A percentile compares a stretch with the other conserved stretches of the same genome.
Conservation (phyloP, 148 eudicot species). For the Rhododendron simsii region DNA sequence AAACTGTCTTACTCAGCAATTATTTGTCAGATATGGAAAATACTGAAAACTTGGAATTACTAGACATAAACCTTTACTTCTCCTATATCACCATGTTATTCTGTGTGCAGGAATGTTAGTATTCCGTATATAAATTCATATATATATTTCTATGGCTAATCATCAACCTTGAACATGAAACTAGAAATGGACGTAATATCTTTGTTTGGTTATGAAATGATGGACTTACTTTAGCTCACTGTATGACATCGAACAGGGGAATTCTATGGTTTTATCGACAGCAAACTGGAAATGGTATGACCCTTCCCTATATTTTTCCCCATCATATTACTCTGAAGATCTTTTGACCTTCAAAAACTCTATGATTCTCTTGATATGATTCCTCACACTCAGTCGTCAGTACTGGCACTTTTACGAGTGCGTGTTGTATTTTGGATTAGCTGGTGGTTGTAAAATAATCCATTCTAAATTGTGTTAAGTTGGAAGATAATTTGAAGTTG, state of each 20-base stretch:
- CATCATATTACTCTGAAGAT: neutral
- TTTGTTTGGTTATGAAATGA: neutral
- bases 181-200: neutral
- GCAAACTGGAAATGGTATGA: constrained; percentile 81
- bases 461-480: neutral
- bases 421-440: neutral
- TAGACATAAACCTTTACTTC: neutral
- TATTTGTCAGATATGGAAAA: neutral
- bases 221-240: constrained; percentile 1
- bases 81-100: neutral
- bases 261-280: constrained; percentile 69
- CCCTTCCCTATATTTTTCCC: constrained; percentile 17
- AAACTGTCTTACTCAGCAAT: neutral
- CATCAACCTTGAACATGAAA: neutral
- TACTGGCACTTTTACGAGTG: neutral
- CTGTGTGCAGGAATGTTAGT: neutral
- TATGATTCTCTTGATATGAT: neutral
- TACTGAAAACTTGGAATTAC: neutral
- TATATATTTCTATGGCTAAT: neutral
- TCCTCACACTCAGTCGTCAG: neutral
- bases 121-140: neutral
- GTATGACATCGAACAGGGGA: constrained; percentile 54
- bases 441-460: neutral
- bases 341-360: neutral
- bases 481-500: constrained; percentile 3